Conservation (phyloP, 129 eudicot genomes). For the sunflower (Helianthus annuus) region DNA sequence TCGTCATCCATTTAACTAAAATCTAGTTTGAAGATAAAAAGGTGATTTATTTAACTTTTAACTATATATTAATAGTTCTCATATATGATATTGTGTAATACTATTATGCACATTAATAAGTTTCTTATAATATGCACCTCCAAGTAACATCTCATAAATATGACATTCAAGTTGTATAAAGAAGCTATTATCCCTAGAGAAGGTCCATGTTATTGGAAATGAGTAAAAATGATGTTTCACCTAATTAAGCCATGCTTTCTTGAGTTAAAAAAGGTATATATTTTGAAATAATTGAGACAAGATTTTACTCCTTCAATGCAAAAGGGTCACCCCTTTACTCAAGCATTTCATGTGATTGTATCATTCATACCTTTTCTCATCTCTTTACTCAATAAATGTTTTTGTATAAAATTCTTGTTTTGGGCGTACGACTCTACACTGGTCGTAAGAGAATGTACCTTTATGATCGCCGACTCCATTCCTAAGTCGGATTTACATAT, state of each 20-base stretch:
- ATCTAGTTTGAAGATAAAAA: no score
- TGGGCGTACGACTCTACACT: neutral
- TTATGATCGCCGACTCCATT: neutral
- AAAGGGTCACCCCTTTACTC: constrained; percentile 34
- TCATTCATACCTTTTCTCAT: constrained; percentile 17
- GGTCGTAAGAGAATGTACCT: neutral
- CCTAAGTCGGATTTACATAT: neutral
- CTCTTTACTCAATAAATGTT: constrained; percentile 1
- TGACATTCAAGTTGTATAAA: neutral
- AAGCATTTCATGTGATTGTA: constrained; percentile 37
- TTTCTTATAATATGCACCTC: no score
- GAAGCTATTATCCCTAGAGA: neutral
- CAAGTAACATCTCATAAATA: neutral
- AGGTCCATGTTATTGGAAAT: constrained; percentile 18
- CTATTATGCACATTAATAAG: no score
- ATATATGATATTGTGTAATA: no score
- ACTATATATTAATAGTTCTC: no score
- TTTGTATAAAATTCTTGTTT: neutral
- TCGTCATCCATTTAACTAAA: no score
- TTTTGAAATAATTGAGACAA: constrained; percentile 31
- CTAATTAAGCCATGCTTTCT: constrained; percentile 24
- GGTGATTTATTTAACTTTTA: no score
- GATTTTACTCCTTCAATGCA: constrained; percentile 20
- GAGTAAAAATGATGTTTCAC: constrained; percentile 24
- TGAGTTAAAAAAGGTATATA: constrained; percentile 16